A percentile compares a stretch with the other conserved stretches of the same genome.
These are phyloP conservation scores for Auricularia sp. DNA, from an alignment of 768 basidiomycete species.

Conservation along the genomic window DNA sequence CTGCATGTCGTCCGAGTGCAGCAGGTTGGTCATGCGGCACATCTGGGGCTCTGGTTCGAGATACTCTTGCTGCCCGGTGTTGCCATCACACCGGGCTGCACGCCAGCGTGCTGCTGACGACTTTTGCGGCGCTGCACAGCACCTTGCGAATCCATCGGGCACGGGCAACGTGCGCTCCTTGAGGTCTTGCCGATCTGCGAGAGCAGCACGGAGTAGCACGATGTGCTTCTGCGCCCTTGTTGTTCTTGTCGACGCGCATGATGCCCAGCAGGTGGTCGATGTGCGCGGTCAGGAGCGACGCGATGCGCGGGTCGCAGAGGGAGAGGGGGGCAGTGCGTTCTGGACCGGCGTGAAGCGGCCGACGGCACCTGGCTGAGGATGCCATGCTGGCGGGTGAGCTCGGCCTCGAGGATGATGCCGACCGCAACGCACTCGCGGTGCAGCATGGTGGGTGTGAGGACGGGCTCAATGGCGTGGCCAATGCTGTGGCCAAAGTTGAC, in stretches of 20 bases:
- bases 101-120: conserved; percentile 50
- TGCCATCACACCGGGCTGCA: conserved; percentile 45
- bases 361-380: conserved; percentile 85
- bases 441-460: conserved; percentile 84
- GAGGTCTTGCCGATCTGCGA: conserved; percentile 81
- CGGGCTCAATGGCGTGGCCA: conserved; percentile 96
- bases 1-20: conserved; percentile 96
- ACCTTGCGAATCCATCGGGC: conserved; percentile 71
- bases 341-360: conserved; percentile 79
- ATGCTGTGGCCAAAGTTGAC: conserved; percentile 99
- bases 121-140: conserved; percentile 67
- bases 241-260: conserved; percentile 98
- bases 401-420: conserved; percentile 95
- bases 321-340: conserved; percentile 85
- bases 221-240: conserved; percentile 90
- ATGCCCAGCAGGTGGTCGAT: conserved; percentile 80
- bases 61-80: conserved; percentile 96
- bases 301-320: conserved; percentile 67
- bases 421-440: conserved; percentile 95
- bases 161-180: conserved; percentile 88
- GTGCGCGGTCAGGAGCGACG: conserved; percentile 56
- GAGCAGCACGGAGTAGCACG: conserved; percentile 48
- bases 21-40: conserved; percentile 77
- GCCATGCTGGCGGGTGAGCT: conserved; percentile 81
- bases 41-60: conserved; percentile 87